phyloP scores from a whole-genome alignment of 495 filamentous ascomycete species.

The Wilcoxina mikolae region DNA sequence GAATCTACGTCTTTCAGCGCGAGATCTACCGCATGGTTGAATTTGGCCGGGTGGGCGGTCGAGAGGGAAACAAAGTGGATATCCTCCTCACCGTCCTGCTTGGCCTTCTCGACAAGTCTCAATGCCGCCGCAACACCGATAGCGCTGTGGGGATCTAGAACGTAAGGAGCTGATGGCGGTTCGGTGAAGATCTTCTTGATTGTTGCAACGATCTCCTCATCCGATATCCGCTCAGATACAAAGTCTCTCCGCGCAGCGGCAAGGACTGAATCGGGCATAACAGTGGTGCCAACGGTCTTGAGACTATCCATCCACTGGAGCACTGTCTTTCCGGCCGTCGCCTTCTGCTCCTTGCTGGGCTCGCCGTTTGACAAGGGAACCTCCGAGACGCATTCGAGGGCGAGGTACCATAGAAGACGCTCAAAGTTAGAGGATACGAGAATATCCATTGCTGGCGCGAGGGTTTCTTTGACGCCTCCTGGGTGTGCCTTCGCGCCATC shows the following conservation, averaged over 20 bases:
- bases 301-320: conserved; percentile 55
- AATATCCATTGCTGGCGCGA: conserved; percentile 92
- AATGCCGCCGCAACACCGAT: conserved; percentile 62
- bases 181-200: conserved; percentile 51
- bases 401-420: conserved; percentile 84
- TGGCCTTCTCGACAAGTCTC: conserved; percentile 44
- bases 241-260: conserved; percentile 51
- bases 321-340: conserved; percentile 46
- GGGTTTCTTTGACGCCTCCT: conserved; percentile 67
- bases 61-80: conserved; percentile 62
- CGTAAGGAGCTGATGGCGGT: conserved; percentile 41
- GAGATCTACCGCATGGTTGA: conserved; percentile 58
- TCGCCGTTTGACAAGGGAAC: conserved; percentile 23
- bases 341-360: conserved; percentile 36
- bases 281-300: conserved; percentile 67
- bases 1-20: conserved; percentile 51
- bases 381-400: conserved; percentile 43
- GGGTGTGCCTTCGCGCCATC: conserved; percentile 54
- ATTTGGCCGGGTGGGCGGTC: conserved; percentile 91
- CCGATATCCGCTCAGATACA: conserved; percentile 66
- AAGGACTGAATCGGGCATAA: conserved; percentile 53
- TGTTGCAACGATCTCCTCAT: conserved; percentile 57
- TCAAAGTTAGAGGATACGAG: conserved; percentile 92
- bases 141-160: conserved; percentile 84
- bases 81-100: conserved; percentile 22